phyloP scores from a whole-genome alignment of 2,329 filamentous ascomycete genomes.

The Phaeosphaeria sp. region DNA sequence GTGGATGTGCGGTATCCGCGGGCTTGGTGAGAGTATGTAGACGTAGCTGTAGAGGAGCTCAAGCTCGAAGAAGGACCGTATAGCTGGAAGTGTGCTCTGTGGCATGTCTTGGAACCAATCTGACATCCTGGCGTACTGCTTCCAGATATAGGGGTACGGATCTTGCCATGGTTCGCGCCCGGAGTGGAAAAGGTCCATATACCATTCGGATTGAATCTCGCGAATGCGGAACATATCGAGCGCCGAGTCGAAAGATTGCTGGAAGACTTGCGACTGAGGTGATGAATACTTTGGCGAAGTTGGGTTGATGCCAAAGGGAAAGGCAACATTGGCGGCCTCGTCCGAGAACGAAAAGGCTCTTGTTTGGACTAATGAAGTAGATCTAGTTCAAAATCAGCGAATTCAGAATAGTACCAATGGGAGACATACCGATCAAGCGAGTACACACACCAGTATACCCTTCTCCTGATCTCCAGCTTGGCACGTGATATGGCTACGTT shows the following conservation, averaged over 20 bases:
- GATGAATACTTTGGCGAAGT: slow-evolving; percentile 52
- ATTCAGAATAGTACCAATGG: background rate
- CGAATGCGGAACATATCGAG: slow-evolving; percentile 82
- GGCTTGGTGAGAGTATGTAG: slow-evolving; percentile 84
- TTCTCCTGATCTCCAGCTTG: slow-evolving; percentile 77
- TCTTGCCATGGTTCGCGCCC: slow-evolving; percentile 73
- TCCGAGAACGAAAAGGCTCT: slow-evolving; percentile 94
- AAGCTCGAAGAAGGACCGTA: slow-evolving; percentile 81
- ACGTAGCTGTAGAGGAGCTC: slow-evolving; percentile 92
- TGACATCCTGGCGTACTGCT: slow-evolving; percentile 76
- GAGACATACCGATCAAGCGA: slow-evolving; percentile 75
- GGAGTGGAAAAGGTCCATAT: slow-evolving; percentile 85
- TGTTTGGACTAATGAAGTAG: slow-evolving; percentile 87
- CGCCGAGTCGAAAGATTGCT: slow-evolving; percentile 70
- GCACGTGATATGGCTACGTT: slow-evolving; percentile 72
- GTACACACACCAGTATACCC: slow-evolving; percentile 91
- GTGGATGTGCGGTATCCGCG: slow-evolving; percentile 73
- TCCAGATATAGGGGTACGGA: slow-evolving; percentile 75
- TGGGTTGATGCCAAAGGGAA: slow-evolving; percentile 63
- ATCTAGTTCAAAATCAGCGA: slow-evolving; percentile 57
- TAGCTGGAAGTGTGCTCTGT: slow-evolving; percentile 66
- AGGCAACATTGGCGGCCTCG: slow-evolving; percentile 81
- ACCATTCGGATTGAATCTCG: slow-evolving; percentile 86
- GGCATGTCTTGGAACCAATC: slow-evolving; percentile 84
- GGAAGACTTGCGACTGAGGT: slow-evolving; percentile 60